Base-by-base conservation (phyloP, 495 filamentous ascomycete genomes). In the Aspergillus baeticus region DNA sequence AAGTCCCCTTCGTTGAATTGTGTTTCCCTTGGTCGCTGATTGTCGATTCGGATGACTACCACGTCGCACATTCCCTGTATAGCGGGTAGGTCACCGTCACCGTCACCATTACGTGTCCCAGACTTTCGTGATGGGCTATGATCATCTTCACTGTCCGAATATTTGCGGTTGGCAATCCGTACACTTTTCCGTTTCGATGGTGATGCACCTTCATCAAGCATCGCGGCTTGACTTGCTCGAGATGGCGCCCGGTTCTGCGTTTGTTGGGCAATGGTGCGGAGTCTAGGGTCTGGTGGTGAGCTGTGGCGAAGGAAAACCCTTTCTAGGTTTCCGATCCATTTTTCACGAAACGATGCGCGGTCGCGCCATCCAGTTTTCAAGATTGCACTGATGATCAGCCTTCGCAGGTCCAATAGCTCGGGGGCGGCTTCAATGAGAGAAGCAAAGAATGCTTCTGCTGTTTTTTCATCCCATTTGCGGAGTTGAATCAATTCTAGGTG, bases 31-130 rank as follows among this genome's bases (percentile, higher is more conserved):
- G 87, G 88, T 39, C 91, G 84, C 61, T 88, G 83, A 67, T 95
- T 93, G 64, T 96, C 92, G 48, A 96, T 87, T 17, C 83, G 76
- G 41, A 96, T 79, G 41, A 84, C 81, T n/a, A 96, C 90, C 33
- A 83, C 73, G 21, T 91, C 78, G 69, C 92, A 96, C 78, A 91
- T 77, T 1, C 91, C 90, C 43, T 94, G 91, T 14, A 86, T 70
- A 54, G 78, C 74, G 2, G 69, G 62, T 3, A 34, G 20, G n/a
- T 54, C 53, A 31, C 53, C 38, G n/a, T 69, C 60, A 5, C 68
- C 58, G 13, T 66, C 62, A 31, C 26, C 22, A 10, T 57, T 44
- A 29, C 39, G 17, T 14, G 18, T 18, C 29, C 39, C 39, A 45
- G 42, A 14, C 36, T 17, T 36, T 10, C 33, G 31, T 15, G 26